These are phyloP conservation scores for Pterocarpus santalinus DNA, from an alignment of 306 rosid species.

Conservation along the genomic window DNA sequence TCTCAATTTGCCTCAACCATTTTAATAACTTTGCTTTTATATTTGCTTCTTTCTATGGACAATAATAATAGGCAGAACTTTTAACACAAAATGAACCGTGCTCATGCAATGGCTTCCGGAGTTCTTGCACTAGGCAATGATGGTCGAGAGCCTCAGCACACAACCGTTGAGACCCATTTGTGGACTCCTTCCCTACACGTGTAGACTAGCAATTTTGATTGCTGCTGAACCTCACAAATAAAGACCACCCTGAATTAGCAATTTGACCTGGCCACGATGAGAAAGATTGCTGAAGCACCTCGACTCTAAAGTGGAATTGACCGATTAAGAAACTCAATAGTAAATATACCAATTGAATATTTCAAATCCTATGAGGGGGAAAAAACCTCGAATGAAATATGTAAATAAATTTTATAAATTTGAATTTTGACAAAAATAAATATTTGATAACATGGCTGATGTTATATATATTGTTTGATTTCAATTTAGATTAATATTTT, in stretches of 20 bases:
- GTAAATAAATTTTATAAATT: neutral
- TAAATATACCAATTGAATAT: neutral
- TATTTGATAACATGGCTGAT: no score
- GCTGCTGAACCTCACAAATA: constrained; percentile 27
- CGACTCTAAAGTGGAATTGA: neutral
- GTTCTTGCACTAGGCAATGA: constrained; percentile 49
- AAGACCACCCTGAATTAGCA: constrained; percentile 46
- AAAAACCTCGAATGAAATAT: neutral
- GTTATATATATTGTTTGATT: no score
- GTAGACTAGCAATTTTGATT: constrained; percentile 40
- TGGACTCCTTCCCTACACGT: constrained; percentile 59
- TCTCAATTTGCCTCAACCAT: constrained; percentile 25
- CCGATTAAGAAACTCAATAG: no score
- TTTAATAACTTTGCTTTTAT: constrained; percentile 38
- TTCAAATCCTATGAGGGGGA: neutral
- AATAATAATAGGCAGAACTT: constrained; percentile 38
- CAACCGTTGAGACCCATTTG: constrained; percentile 34
- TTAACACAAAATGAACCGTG: constrained; percentile 41
- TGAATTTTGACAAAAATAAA: no score
- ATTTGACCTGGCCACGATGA: constrained; percentile 56
- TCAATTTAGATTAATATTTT: no score
- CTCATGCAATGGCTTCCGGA: constrained; percentile 52
- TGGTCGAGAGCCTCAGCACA: constrained; percentile 42
- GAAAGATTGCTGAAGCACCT: neutral
- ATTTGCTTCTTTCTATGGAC: constrained; percentile 25